Percentiles rank a stretch among this genome's conserved stretches.
Conservation (phyloP, 176 grass and related monocot species). For the Oryza nivara region DNA sequence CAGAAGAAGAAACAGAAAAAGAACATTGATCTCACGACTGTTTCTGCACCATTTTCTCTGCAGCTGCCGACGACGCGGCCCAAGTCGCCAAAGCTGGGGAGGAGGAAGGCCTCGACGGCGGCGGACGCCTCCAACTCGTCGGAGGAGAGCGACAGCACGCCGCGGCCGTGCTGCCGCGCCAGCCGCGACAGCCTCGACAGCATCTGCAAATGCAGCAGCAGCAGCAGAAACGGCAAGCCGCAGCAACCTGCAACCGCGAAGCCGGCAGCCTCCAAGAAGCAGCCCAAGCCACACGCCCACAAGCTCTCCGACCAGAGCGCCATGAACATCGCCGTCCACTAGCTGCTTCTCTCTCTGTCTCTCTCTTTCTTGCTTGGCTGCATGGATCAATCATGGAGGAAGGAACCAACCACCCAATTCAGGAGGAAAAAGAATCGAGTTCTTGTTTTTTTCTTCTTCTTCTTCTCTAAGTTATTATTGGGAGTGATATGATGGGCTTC, state of each 20-base stretch:
- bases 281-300: conserved; percentile 47
- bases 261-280: conserved; percentile 31
- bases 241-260: conserved; percentile 27
- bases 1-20: background rate
- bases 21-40: background rate
- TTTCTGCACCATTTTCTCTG: background rate
- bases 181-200: conserved; percentile 61
- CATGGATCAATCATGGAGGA: conserved; percentile 1
- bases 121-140: conserved; percentile 59
- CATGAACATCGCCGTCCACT: conserved; percentile 79
- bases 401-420: background rate
- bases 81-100: conserved; percentile 94
- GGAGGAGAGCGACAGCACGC: conserved; percentile 52
- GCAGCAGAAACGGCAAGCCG: conserved; percentile 32
- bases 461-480: conserved; percentile 52
- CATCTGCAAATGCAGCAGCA: conserved; percentile 42
- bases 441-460: background rate
- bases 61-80: conserved; percentile 92
- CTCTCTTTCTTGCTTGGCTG: background rate
- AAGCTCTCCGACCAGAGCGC: conserved; percentile 55
- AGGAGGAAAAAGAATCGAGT: background rate
- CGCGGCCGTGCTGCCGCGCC: conserved; percentile 50
- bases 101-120: conserved; percentile 66
- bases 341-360: conserved; percentile 19
- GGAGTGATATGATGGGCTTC: conserved; percentile 32